These are phyloP conservation scores for Aurantiochytrium sp. DNA, from an alignment of 108 stramenopile genomes.

Conservation along the genomic window DNA sequence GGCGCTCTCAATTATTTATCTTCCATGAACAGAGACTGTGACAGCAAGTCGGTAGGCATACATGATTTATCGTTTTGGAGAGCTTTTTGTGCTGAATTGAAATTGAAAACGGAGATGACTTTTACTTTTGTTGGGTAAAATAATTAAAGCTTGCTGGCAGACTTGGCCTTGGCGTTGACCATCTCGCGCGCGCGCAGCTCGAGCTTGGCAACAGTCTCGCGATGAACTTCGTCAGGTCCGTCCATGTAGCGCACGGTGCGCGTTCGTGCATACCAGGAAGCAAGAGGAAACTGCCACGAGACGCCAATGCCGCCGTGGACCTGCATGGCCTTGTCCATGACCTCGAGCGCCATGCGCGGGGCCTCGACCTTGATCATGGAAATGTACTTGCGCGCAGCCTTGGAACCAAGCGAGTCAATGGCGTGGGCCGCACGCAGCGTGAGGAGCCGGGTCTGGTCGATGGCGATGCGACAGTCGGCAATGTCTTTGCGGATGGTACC, in stretches of 20 bases:
- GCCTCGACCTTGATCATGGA: conserved; percentile 80
- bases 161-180: background rate
- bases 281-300: conserved; percentile 63
- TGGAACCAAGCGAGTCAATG: conserved; percentile 35
- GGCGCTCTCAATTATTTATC: no score
- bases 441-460: conserved; percentile 28
- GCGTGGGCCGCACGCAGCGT: conserved; percentile 31
- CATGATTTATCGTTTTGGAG: no score
- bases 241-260: conserved; percentile 84
- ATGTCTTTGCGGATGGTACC: conserved; percentile 19
- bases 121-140: background rate
- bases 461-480: background rate
- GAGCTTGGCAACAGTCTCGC: conserved; percentile 29
- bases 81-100: no score
- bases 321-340: conserved; percentile 84
- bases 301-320: conserved; percentile 83
- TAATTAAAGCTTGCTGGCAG: background rate
- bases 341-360: conserved; percentile 58
- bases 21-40: no score
- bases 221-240: conserved; percentile 90
- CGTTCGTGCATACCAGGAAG: conserved; percentile 64
- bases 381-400: conserved; percentile 37
- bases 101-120: no score
- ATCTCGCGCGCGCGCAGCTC: conserved; percentile 2
- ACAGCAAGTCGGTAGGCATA: no score